These are phyloP conservation scores for Umbelopsis vinacea DNA, from an alignment of 192 early-diverging fungal species.

Conservation along the genomic window DNA sequence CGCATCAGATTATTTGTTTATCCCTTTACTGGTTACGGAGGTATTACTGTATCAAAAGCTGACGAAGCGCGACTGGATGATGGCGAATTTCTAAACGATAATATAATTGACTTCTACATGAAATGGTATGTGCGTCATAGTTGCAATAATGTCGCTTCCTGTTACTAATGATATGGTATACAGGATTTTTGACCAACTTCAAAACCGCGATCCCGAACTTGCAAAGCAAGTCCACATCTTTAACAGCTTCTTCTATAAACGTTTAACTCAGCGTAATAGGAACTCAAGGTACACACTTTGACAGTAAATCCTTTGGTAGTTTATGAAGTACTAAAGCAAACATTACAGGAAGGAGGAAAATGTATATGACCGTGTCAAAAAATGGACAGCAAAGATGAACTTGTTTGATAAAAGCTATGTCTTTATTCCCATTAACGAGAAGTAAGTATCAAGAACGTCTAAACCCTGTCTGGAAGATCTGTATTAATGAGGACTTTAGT, in stretches of 20 bases:
- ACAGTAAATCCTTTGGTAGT: no score
- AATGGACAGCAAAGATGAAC: slow-evolving; percentile 78
- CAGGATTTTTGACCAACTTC: slow-evolving; percentile 26
- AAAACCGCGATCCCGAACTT: slow-evolving; percentile 44
- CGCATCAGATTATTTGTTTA: slow-evolving; percentile 28
- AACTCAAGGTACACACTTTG: not conserved
- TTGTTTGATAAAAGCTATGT: slow-evolving; percentile 78
- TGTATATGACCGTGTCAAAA: slow-evolving; percentile 70
- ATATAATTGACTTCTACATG: slow-evolving; percentile 86
- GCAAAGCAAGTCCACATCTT: slow-evolving; percentile 73
- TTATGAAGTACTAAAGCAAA: not conserved
- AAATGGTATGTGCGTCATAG: slow-evolving; percentile 48
- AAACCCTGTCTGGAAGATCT: not conserved
- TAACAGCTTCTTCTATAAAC: slow-evolving; percentile 84
- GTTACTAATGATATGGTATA: not conserved
- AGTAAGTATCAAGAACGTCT: slow-evolving; percentile 49
- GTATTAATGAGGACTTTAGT: slow-evolving; percentile 30
- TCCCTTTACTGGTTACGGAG: slow-evolving; percentile 27
- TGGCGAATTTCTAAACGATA: slow-evolving; percentile 89
- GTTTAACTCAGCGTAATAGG: slow-evolving; percentile 52
- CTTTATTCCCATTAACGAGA: slow-evolving; percentile 89
- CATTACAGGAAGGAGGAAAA: slow-evolving; percentile 36
- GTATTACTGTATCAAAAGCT: slow-evolving; percentile 65
- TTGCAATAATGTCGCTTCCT: not conserved
- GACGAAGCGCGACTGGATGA: slow-evolving; percentile 69